These are phyloP conservation scores for Nicotiana benthamiana DNA, from an alignment of 257 asterid genomes.

Conservation along the genomic window DNA sequence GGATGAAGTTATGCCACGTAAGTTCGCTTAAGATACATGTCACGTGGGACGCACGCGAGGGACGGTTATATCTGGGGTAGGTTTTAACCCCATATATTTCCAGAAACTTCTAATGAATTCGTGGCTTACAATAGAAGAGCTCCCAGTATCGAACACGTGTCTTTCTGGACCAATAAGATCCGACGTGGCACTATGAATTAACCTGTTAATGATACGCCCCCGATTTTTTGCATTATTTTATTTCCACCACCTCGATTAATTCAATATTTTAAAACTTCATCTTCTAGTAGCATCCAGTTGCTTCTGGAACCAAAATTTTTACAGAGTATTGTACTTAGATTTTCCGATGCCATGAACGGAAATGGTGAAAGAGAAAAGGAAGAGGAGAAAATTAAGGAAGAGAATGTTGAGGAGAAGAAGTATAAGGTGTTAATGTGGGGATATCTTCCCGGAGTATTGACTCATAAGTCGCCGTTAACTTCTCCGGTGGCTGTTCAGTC, in stretches of 20 bases:
- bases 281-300: conserved; percentile 8
- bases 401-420: conserved; percentile 16
- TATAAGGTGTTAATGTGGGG: conserved; percentile 64
- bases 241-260: neutral
- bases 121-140: conserved; percentile 15
- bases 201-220: conserved; percentile 53
- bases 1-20: neutral
- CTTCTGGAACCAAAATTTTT: conserved; percentile 5
- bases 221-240: neutral
- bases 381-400: conserved; percentile 1
- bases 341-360: conserved; percentile 27
- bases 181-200: conserved; percentile 42
- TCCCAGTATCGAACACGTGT: conserved; percentile 35
- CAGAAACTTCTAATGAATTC: conserved; percentile 42
- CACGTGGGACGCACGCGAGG: conserved; percentile 22
- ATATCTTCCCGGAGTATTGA: conserved; percentile 55
- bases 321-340: neutral
- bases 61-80: neutral
- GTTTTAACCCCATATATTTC: conserved; percentile 25
- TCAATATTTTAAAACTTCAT: conserved; percentile 1
- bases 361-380: conserved; percentile 12
- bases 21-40: neutral
- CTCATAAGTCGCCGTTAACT: conserved; percentile 35
- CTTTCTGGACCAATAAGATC: conserved; percentile 14
- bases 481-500: conserved; percentile 37